Percentiles rank a stretch among this genome's conserved stretches.
Conservation (phyloP, 129 eudicot species). For the Tagetes patula region DNA sequence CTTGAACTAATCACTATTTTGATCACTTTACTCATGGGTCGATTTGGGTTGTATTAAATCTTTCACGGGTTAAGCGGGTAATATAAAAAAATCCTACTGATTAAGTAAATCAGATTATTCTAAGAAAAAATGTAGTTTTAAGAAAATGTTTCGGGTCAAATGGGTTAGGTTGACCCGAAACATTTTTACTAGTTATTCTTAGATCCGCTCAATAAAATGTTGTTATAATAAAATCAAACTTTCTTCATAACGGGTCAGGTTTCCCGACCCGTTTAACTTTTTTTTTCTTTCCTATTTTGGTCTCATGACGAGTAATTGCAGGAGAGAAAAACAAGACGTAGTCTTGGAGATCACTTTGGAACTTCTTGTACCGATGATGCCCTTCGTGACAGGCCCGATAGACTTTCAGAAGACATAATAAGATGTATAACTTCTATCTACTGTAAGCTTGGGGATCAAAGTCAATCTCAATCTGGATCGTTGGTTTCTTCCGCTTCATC, state of each 20-base stretch:
- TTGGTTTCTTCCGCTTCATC: conserved; percentile 72
- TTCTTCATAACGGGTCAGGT: neutral
- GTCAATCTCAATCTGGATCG: conserved; percentile 37
- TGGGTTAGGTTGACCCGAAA: too few species aligned
- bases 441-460: conserved; percentile 69
- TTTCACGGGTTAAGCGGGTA: neutral
- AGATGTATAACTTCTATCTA: conserved; percentile 77
- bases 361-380: conserved; percentile 41
- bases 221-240: neutral
- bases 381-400: conserved; percentile 48
- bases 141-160: too few species aligned
- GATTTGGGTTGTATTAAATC: neutral
- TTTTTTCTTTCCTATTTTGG: neutral
- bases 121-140: too few species aligned
- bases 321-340: conserved; percentile 43
- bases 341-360: conserved; percentile 75
- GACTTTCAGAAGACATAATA: conserved; percentile 72
- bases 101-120: too few species aligned
- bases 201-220: too few species aligned
- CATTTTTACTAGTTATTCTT: too few species aligned
- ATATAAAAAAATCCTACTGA: neutral
- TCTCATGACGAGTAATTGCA: conserved; percentile 35
- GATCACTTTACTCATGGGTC: neutral
- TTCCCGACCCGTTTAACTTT: conserved; percentile 11
- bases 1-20: neutral